phyloP scores from a whole-genome alignment of 2,329 filamentous ascomycete species.

The Aspergillus proliferans region DNA sequence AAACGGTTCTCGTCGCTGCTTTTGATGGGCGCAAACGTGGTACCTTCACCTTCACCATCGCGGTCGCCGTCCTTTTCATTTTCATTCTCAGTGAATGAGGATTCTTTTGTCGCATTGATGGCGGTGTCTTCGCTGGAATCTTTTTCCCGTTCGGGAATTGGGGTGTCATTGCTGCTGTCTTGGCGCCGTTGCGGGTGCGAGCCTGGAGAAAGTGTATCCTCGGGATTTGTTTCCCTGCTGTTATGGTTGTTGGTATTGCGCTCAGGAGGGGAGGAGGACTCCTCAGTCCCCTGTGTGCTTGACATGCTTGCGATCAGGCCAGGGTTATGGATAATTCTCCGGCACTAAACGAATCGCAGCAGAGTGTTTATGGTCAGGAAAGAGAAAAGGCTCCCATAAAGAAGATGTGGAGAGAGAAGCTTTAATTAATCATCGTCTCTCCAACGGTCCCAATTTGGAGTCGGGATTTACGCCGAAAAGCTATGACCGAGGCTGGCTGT shows the following conservation, averaged over 20 bases:
- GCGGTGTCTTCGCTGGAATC: too few relatives aligned
- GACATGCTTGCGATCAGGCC: too few relatives aligned
- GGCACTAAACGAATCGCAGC: too few relatives aligned
- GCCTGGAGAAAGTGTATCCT: background rate
- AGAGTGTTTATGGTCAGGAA: background rate
- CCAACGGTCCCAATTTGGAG: background rate
- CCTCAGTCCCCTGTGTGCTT: too few relatives aligned
- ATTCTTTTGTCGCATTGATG: background rate
- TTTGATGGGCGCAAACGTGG: constrained; percentile 19
- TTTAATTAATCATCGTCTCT: background rate
- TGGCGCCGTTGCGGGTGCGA: background rate
- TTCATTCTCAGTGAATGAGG: background rate
- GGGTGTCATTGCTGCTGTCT: background rate
- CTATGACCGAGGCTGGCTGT: too few relatives aligned
- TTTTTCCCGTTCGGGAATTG: too few relatives aligned
- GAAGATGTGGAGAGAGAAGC: too few relatives aligned
- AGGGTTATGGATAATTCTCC: too few relatives aligned
- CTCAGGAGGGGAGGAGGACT: too few relatives aligned
- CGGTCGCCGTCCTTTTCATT: constrained; percentile 2
- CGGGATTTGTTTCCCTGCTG: too few relatives aligned
- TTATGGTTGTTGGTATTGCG: too few relatives aligned
- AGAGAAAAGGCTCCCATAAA: background rate
- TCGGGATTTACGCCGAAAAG: background rate
- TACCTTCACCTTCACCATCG: constrained; percentile 1
- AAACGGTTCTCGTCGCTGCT: constrained; percentile 11